phyloP scores from a whole-genome alignment of 805 yeast genomes.

The Pichia thaimueangensis region DNA sequence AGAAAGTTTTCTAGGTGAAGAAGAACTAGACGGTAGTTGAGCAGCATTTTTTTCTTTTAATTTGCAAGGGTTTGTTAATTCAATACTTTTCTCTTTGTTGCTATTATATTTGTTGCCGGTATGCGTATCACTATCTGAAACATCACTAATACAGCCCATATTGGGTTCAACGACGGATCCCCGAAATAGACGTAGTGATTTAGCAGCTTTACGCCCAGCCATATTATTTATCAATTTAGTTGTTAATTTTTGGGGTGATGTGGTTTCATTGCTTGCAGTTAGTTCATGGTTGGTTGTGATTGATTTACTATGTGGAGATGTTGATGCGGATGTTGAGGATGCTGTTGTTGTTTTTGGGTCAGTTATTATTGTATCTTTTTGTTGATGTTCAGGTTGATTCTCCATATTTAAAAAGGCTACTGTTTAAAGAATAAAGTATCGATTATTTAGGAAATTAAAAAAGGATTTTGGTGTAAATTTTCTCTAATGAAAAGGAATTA shows the following conservation, averaged over 20 bases:
- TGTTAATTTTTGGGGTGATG: constrained; percentile 9
- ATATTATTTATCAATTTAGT: constrained; percentile 10
- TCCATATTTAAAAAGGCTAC: too few relatives aligned
- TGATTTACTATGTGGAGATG: too few relatives aligned
- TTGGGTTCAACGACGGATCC: constrained; percentile 6
- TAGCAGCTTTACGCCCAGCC: constrained; percentile 39
- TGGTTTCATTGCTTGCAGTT: too few relatives aligned
- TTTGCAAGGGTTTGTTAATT: constrained; percentile 7
- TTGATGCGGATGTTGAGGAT: neutral
- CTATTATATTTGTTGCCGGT: neutral
- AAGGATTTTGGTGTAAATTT: too few relatives aligned
- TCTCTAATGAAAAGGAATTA: too few relatives aligned
- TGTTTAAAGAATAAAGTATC: too few relatives aligned
- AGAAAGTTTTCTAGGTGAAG: neutral
- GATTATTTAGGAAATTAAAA: too few relatives aligned
- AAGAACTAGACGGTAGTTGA: neutral
- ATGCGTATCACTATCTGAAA: neutral
- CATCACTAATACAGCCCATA: neutral
- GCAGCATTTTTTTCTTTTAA: neutral
- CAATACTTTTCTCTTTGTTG: neutral
- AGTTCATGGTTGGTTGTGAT: too few relatives aligned
- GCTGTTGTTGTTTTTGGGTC: neutral
- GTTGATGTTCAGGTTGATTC: too few relatives aligned
- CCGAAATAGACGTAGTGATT: constrained; percentile 46
- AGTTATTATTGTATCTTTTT: too few relatives aligned